phyloP scores from a whole-genome alignment of 257 asterid genomes.

The Solanum dulcamara region DNA sequence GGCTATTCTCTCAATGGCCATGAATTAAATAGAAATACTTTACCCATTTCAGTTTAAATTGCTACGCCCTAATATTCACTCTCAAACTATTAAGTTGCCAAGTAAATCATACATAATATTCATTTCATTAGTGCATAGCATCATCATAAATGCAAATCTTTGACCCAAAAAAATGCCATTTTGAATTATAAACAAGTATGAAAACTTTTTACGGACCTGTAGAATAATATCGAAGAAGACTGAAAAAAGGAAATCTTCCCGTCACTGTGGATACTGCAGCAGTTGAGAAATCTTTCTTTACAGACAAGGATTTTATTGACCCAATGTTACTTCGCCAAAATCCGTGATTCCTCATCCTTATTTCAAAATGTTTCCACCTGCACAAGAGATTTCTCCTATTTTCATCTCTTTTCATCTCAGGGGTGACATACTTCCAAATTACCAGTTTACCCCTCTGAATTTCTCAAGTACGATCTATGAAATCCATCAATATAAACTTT shows the following conservation, averaged over 20 bases:
- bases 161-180: background rate
- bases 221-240: background rate
- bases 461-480: too few relatives aligned
- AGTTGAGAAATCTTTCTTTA: background rate
- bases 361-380: background rate
- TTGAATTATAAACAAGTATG: too few relatives aligned
- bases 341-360: background rate
- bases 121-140: background rate
- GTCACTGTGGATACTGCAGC: background rate
- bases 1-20: background rate
- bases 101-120: background rate
- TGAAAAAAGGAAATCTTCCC: background rate
- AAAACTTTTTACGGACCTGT: background rate
- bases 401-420: too few relatives aligned
- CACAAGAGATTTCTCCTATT: background rate
- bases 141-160: background rate
- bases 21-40: background rate
- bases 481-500: too few relatives aligned
- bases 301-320: background rate
- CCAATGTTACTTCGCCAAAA: background rate
- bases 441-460: too few relatives aligned
- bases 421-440: too few relatives aligned
- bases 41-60: background rate
- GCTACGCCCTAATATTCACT: background rate
- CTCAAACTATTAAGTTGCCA: too few relatives aligned